phyloP scores from a whole-genome alignment of 169 alveolate genomes.

The Hammondia hammondi region DNA sequence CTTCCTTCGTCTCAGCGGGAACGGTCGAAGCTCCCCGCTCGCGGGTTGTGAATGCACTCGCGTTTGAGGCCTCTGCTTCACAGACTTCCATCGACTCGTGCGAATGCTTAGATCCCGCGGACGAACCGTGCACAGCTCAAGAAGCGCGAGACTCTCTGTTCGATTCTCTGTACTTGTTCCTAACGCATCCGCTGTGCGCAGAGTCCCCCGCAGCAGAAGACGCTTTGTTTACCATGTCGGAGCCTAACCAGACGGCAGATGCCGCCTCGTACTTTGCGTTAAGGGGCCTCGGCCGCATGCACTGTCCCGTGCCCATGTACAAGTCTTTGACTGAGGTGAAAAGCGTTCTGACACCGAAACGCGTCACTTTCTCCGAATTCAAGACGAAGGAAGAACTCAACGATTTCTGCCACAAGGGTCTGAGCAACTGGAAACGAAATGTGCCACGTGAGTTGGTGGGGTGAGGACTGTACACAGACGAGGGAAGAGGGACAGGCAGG shows the following conservation, averaged over 20 bases:
- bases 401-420: not conserved
- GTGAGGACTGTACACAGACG: not conserved
- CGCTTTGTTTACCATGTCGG: not conserved
- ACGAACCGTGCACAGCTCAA: slow-evolving; percentile 18
- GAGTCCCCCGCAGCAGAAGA: not conserved
- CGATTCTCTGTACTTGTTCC: not conserved
- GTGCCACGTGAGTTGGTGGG: not conserved
- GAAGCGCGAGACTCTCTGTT: not conserved
- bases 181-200: slow-evolving; percentile 1
- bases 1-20: not conserved
- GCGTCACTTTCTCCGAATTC: slow-evolving; percentile 1
- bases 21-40: not conserved
- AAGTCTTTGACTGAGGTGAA: not conserved
- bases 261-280: not conserved
- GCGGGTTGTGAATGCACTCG: not conserved
- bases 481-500: too few relatives aligned
- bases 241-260: not conserved
- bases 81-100: not conserved
- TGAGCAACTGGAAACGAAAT: not conserved
- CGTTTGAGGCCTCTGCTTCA: not conserved
- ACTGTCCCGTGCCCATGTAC: slow-evolving; percentile 6
- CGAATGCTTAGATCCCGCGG: not conserved
- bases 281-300: slow-evolving; percentile 6
- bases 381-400: not conserved
- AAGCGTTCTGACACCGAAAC: not conserved